Percentiles rank a stretch among this genome's conserved stretches.
These are phyloP conservation scores for Selaginella moellendorffii DNA, from an alignment of 75 land plant species.

Conservation along the genomic window DNA sequence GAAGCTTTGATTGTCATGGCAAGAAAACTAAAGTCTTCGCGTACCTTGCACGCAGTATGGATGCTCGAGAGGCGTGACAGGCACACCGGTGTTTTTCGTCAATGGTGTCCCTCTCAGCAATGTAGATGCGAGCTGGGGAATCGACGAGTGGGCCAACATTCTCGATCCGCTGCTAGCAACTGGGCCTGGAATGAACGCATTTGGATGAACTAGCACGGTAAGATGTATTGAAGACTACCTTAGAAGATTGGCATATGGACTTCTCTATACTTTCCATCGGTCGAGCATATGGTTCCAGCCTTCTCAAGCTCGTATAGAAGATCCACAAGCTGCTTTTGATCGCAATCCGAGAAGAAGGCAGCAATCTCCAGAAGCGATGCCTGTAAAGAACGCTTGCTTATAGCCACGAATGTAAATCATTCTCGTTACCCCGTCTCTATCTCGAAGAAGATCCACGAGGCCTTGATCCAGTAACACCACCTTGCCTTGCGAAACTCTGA, in stretches of 20 bases:
- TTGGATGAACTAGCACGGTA: background rate
- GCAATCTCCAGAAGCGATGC: background rate
- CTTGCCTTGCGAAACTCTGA: background rate
- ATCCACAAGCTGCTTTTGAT: background rate
- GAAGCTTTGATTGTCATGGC: background rate
- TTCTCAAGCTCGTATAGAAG: background rate
- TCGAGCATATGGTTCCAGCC: background rate
- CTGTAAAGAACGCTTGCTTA: background rate
- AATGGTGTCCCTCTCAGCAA: slow-evolving; percentile 54
- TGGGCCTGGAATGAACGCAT: background rate
- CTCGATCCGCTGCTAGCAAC: slow-evolving; percentile 56
- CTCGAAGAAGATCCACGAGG: background rate
- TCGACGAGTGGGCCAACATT: slow-evolving; percentile 40
- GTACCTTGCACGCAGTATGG: slow-evolving; percentile 41
- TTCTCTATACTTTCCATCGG: background rate
- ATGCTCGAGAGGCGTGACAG: slow-evolving; percentile 68
- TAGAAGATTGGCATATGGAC: background rate
- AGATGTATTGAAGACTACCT: background rate
- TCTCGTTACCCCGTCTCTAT: background rate
- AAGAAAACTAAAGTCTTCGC: background rate
- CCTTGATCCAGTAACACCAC: background rate
- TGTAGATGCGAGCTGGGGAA: slow-evolving; percentile 38
- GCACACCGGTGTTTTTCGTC: slow-evolving; percentile 67
- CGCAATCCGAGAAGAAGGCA: background rate
- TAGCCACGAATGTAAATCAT: background rate